Evolutionary conservation across 306 rosid genomes (phyloP), one percentile per base, ranked within the genome.

Genomic region (Phaseolus lunatus): DNA sequence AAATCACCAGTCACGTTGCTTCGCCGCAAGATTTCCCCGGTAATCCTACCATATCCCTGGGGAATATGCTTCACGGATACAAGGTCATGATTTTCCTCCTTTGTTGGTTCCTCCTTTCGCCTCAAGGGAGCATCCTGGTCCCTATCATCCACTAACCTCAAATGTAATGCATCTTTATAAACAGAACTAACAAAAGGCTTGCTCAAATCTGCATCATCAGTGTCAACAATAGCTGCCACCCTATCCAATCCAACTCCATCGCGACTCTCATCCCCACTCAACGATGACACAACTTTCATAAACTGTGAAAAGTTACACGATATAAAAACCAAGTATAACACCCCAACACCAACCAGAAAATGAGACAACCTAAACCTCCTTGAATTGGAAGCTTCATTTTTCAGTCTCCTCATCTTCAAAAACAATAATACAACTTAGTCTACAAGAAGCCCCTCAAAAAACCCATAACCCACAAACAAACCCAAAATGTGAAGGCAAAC

Each of bases 301-400:
- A 92, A 85, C 58, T 84, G 87, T 2, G 97, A 89, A 80, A 95
- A 95, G 87, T 90, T 92, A 69, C 81, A 89, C 27, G 96, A 84
- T 78, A 95, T 74, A 59, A 89, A 90, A 79, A 95, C 69, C 88
- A 95, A 87, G 80, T 95, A 95, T 64, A 92, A 79, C 64, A 83
- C 84, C 75, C 88, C 98, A 72, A 89, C 65, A 74, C 78, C 87
- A 67, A 95, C 76, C 89, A 90, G 83, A 75, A 90, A 72, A 88
- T 95, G 97, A 61, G 93, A 88, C 81, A 92, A 79, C 31, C 68
- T 92, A 76, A 89, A 87, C 87, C 90, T 95, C 89, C 96, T 84
- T 12, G 85, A 83, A 77, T 58, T 91, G 8, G 84, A 76, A 79
- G 92, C 84, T 74, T 92, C 98, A 43, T 16, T 73, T 83, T 90